phyloP scores from a whole-genome alignment of 352 stramenopile species.

The Phytophthora constricta region DNA sequence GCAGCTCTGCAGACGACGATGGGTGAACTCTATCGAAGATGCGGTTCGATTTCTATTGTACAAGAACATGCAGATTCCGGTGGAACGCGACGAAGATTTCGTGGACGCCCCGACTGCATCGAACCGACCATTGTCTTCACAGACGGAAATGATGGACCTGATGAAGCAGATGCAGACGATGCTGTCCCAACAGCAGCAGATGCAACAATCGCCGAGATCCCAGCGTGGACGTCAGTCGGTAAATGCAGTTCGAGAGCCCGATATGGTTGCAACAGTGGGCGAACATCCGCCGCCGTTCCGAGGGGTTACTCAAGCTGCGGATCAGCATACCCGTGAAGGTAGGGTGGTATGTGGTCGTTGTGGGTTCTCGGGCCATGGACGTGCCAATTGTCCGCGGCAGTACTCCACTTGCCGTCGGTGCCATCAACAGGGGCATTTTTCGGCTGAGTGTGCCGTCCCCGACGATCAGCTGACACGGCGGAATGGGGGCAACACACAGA shows the following conservation, averaged over 20 bases:
- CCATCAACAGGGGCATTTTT: background rate
- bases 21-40: background rate
- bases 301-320: background rate
- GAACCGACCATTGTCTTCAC: background rate
- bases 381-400: background rate
- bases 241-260: background rate
- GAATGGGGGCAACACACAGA: too few species aligned
- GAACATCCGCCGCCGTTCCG: background rate
- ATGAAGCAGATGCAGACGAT: background rate
- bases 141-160: background rate
- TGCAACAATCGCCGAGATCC: background rate
- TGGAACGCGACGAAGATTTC: background rate
- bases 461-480: background rate
- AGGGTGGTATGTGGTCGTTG: background rate
- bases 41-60: background rate
- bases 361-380: background rate
- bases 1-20: background rate
- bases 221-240: background rate
- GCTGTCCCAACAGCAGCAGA: background rate
- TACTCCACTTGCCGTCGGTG: background rate
- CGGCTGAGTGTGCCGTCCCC: background rate
- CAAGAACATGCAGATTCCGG: background rate
- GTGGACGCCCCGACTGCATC: background rate
- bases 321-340: background rate
- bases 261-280: background rate